Evolutionary conservation across 257 asterid genomes (phyloP).

Genomic region (Petunia axillaris): DNA sequence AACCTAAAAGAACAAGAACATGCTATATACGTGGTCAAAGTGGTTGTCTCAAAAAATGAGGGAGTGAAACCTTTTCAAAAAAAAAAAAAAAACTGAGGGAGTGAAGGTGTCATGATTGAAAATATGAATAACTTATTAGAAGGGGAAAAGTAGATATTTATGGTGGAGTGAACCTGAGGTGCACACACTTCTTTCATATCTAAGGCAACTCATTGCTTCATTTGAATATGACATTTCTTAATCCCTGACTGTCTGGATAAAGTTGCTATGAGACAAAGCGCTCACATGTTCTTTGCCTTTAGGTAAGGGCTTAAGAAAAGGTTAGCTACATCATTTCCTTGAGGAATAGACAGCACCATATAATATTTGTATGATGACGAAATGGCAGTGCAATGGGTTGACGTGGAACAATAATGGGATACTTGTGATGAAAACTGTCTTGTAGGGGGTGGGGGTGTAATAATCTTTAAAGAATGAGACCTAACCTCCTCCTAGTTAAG

Average conservation of each 20-base stretch:
- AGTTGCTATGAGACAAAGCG: neutral
- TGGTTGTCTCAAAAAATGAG: too few relatives aligned
- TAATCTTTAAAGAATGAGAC: neutral
- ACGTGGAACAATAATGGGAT: conserved; percentile 1
- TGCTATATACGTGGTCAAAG: too few relatives aligned
- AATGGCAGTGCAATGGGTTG: neutral
- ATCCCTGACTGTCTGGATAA: neutral
- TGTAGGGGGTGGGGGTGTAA: neutral
- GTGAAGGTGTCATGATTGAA: neutral
- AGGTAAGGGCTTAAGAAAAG: neutral
- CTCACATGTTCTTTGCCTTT: neutral
- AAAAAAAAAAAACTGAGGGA: neutral
- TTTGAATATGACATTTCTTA: neutral
- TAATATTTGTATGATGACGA: neutral
- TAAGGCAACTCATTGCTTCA: neutral
- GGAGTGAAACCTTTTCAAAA: too few relatives aligned
- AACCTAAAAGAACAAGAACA: too few relatives aligned
- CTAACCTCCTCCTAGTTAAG: neutral
- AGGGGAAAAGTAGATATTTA: neutral
- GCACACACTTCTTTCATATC: conserved; percentile 19
- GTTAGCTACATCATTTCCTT: neutral
- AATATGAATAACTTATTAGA: neutral
- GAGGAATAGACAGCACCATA: neutral
- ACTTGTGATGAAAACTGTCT: neutral
- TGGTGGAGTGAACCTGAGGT: neutral